A percentile compares a stretch with the other conserved stretches of the same genome.
Conservation (phyloP, 2,329 filamentous ascomycete species). For the Nemania abortiva region DNA sequence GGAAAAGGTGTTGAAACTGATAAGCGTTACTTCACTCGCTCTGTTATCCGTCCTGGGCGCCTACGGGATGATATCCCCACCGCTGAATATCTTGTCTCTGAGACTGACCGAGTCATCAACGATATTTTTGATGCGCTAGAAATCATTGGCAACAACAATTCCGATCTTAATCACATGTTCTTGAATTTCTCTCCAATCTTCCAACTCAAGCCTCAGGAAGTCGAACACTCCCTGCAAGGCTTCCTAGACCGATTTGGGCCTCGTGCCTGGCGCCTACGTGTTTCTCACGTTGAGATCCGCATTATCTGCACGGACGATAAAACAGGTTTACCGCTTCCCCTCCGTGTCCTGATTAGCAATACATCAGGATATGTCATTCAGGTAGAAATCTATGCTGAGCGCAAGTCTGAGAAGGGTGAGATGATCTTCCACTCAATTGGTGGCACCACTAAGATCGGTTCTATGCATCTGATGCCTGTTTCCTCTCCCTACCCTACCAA, state of each 20-base stretch:
- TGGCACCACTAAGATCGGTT: constrained; percentile 92
- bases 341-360: constrained; percentile 97
- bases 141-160: constrained; percentile 99
- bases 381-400: constrained; percentile 97
- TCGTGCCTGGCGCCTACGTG: constrained; percentile 94
- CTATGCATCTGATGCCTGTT: constrained; percentile 93
- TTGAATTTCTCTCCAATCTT: constrained; percentile 99
- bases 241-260: constrained; percentile 97
- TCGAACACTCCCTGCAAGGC: constrained; percentile 91
- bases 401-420: constrained; percentile 96
- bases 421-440: constrained; percentile 99
- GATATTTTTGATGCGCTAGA: constrained; percentile 98
- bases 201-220: constrained; percentile 87
- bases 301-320: constrained; percentile 94
- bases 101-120: constrained; percentile 95
- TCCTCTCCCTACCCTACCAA: constrained; percentile 96
- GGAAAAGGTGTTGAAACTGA: constrained; percentile 96
- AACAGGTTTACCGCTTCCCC: constrained; percentile 87
- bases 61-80: constrained; percentile 97
- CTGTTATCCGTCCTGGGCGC: constrained; percentile 92
- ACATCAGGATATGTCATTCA: constrained; percentile 98
- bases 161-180: constrained; percentile 99
- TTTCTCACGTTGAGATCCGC: constrained; percentile 96
- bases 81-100: constrained; percentile 97
- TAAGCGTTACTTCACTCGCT: constrained; percentile 98